Conservation (phyloP, 805 yeast genomes). For the Candida railenensis region DNA sequence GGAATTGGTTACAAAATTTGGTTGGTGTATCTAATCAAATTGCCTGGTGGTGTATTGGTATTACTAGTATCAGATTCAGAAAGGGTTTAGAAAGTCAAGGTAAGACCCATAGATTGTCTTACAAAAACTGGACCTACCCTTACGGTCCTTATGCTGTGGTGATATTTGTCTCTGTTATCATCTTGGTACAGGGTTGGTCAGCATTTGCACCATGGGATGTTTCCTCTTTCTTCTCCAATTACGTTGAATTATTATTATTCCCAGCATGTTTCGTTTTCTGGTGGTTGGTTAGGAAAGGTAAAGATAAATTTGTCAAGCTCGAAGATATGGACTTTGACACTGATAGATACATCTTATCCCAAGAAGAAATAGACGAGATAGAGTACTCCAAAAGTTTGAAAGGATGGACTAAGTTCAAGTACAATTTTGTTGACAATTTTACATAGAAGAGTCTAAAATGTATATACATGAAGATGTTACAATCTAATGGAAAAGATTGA, state of each 20-base stretch:
- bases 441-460: neutral
- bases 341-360: constrained; percentile 49
- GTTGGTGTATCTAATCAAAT: constrained; percentile 55
- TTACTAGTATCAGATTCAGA: constrained; percentile 51
- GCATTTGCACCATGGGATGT: constrained; percentile 47
- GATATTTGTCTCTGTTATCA: constrained; percentile 40
- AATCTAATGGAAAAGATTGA: no score
- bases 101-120: constrained; percentile 38
- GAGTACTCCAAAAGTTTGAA: constrained; percentile 36
- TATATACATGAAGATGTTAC: no score
- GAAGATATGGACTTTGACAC: constrained; percentile 55
- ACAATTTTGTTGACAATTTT: constrained; percentile 8
- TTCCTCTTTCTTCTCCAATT: constrained; percentile 41
- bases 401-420: constrained; percentile 44
- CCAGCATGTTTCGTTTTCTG: constrained; percentile 43
- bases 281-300: constrained; percentile 37
- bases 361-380: constrained; percentile 44
- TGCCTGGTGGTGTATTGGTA: constrained; percentile 50
- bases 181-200: constrained; percentile 56
- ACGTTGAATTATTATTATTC: constrained; percentile 48
- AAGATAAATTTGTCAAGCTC: constrained; percentile 39
- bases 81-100: constrained; percentile 45
- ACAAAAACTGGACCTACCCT: constrained; percentile 52
- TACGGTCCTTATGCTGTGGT: constrained; percentile 49
- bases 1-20: constrained; percentile 53